A percentile compares a stretch with the other conserved stretches of the same genome.
Evolutionary conservation across 139 green algal genomes (phyloP).

Genomic region (Chlamydomonas eustigma): DNA sequence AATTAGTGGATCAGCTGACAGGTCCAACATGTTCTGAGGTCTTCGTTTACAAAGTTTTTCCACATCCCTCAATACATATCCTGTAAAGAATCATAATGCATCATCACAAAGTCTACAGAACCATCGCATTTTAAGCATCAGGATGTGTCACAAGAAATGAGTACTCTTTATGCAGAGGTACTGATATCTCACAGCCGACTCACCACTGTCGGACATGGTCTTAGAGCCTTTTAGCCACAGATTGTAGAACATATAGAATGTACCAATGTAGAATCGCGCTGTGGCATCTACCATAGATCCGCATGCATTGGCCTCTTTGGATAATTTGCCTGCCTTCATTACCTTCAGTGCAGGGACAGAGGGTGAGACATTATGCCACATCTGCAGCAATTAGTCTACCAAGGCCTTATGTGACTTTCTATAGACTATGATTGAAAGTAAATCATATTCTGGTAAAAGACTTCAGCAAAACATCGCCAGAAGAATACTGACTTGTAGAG

Average conservation of each 20-base stretch:
- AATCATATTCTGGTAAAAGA: no score
- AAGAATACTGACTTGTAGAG: slow-evolving; percentile 45
- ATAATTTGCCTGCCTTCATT: slow-evolving; percentile 18
- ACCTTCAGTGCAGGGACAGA: slow-evolving; percentile 20
- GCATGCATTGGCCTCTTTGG: slow-evolving; percentile 10
- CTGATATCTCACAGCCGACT: no score
- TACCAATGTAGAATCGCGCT: slow-evolving; percentile 30
- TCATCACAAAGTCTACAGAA: background rate
- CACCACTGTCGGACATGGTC: slow-evolving; percentile 40
- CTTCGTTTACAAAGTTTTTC: background rate
- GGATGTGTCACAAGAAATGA: no score
- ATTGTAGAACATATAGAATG: slow-evolving; percentile 30
- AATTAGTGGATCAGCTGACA: no score
- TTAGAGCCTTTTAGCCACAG: slow-evolving; percentile 28
- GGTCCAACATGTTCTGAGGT: background rate
- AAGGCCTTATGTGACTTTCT: no score
- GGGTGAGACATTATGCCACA: no score
- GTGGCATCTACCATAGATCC: slow-evolving; percentile 21
- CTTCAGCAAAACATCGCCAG: no score
- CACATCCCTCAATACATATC: background rate
- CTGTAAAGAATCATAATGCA: background rate
- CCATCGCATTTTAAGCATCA: no score
- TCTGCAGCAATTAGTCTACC: no score
- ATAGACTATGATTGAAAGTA: no score
- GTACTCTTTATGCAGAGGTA: no score